phyloP scores from a whole-genome alignment of 768 basidiomycete species.

The Hirschioporus abietinus region DNA sequence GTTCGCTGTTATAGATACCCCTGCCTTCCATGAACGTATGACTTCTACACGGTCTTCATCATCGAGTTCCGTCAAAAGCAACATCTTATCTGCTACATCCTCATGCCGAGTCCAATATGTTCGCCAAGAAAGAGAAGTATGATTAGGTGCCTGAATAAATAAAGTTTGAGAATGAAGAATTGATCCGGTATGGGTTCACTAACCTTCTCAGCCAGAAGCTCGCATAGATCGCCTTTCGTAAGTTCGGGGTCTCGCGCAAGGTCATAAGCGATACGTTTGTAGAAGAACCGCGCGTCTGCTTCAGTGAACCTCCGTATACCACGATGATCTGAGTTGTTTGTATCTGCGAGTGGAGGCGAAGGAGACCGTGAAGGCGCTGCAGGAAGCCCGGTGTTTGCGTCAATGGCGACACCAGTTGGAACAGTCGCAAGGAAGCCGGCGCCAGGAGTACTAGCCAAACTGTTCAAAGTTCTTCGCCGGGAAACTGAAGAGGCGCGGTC shows the following conservation, averaged over 20 bases:
- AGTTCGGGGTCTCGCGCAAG: slow-evolving; percentile 48
- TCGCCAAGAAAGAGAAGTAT: slow-evolving; percentile 55
- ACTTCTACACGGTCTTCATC: neutral
- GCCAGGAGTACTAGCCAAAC: slow-evolving; percentile 37
- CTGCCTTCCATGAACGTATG: neutral
- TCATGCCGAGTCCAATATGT: slow-evolving; percentile 65
- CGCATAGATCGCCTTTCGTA: slow-evolving; percentile 49
- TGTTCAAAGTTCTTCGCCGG: slow-evolving; percentile 53
- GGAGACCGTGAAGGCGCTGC: slow-evolving; percentile 66
- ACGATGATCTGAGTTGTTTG: slow-evolving; percentile 30
- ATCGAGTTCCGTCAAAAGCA: slow-evolving; percentile 4
- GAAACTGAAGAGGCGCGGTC: slow-evolving; percentile 7
- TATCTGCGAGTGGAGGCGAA: slow-evolving; percentile 42
- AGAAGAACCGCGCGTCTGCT: slow-evolving; percentile 61
- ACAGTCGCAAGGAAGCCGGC: slow-evolving; percentile 27
- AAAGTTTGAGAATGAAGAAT: slow-evolving; percentile 7
- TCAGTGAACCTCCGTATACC: slow-evolving; percentile 50
- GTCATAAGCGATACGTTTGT: slow-evolving; percentile 61
- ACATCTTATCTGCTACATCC: slow-evolving; percentile 61
- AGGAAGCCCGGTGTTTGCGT: slow-evolving; percentile 54
- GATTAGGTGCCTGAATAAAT: slow-evolving; percentile 54
- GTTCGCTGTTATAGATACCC: neutral
- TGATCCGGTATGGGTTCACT: slow-evolving; percentile 9
- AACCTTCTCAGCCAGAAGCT: slow-evolving; percentile 53
- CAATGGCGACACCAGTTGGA: slow-evolving; percentile 53